These are phyloP conservation scores for Microstegium vimineum DNA, from an alignment of 176 grass and related monocot species.

Conservation along the genomic window DNA sequence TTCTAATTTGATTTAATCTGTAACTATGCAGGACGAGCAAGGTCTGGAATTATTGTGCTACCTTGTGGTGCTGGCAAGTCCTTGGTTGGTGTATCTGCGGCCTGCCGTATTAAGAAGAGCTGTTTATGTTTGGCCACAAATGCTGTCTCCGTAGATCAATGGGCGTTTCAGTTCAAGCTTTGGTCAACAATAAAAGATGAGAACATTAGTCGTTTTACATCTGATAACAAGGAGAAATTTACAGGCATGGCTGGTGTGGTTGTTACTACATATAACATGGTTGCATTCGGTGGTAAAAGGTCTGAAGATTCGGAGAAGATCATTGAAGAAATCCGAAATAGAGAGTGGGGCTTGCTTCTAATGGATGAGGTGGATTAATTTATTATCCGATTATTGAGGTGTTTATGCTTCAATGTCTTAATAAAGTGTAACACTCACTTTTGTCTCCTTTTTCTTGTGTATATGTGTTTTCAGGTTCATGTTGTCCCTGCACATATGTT, in stretches of 20 bases:
- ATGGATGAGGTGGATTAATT: slow-evolving; percentile 82
- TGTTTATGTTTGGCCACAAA: slow-evolving; percentile 96
- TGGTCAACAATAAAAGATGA: slow-evolving; percentile 99
- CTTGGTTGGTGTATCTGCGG: slow-evolving; percentile 90
- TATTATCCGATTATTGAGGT: not conserved
- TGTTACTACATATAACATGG: slow-evolving; percentile 98
- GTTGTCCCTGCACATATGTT: slow-evolving; percentile 99
- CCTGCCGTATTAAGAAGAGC: slow-evolving; percentile 91
- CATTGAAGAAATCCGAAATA: slow-evolving; percentile 92
- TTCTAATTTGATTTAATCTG: slow-evolving; percentile 3
- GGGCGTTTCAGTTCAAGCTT: slow-evolving; percentile 99
- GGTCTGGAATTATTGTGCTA: slow-evolving; percentile 95
- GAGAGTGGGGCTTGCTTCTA: slow-evolving; percentile 95
- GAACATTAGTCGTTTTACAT: slow-evolving; percentile 89
- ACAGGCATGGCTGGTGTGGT: slow-evolving; percentile 84
- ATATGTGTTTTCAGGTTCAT: slow-evolving; percentile 66
- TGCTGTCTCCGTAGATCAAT: slow-evolving; percentile 97
- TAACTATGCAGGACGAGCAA: slow-evolving; percentile 60
- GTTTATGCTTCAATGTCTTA: not conserved
- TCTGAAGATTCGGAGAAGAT: slow-evolving; percentile 99
- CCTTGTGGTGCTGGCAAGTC: slow-evolving; percentile 99
- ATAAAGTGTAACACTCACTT: not conserved
- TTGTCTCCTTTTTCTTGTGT: not conserved
- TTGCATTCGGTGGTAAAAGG: slow-evolving; percentile 89
- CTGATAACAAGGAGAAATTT: slow-evolving; percentile 96